Evolutionary conservation across 352 stramenopile species (phyloP).

Genomic region (Thraustochytrium sp.): DNA sequence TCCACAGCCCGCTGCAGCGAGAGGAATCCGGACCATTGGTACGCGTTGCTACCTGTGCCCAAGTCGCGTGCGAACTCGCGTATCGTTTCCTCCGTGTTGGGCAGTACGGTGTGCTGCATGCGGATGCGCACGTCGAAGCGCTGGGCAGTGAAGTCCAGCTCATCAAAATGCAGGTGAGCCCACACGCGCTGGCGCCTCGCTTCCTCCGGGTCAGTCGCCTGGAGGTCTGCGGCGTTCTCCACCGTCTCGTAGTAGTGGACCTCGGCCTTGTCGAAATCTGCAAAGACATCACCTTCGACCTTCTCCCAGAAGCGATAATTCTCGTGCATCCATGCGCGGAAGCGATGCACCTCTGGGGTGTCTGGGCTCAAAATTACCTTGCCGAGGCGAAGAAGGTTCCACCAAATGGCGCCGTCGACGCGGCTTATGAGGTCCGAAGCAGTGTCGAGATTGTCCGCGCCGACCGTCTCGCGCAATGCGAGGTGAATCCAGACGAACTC

Average conservation of each 20-base stretch:
- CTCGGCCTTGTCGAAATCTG: not conserved
- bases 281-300: not conserved
- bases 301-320: not conserved
- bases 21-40: conserved; percentile 28
- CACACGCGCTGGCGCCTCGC: too few species aligned
- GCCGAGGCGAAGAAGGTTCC: conserved; percentile 1
- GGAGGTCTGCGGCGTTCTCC: not conserved
- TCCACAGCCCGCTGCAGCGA: conserved; percentile 9
- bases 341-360: not conserved
- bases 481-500: conserved; percentile 31
- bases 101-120: conserved; percentile 1
- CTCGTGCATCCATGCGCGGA: conserved; percentile 23
- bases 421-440: not conserved
- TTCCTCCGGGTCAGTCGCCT: too few species aligned
- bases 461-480: not conserved
- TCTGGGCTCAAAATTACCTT: not conserved
- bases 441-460: not conserved
- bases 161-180: conserved; percentile 38
- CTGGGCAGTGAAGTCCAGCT: not conserved
- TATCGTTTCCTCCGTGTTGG: conserved; percentile 1
- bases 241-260: not conserved
- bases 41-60: not conserved
- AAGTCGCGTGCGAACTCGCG: not conserved
- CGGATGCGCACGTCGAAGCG: conserved; percentile 15
- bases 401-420: not conserved